Conservation (phyloP, 192 early-diverging fungal genomes). For the Jimgerdemannia lactiflua region DNA sequence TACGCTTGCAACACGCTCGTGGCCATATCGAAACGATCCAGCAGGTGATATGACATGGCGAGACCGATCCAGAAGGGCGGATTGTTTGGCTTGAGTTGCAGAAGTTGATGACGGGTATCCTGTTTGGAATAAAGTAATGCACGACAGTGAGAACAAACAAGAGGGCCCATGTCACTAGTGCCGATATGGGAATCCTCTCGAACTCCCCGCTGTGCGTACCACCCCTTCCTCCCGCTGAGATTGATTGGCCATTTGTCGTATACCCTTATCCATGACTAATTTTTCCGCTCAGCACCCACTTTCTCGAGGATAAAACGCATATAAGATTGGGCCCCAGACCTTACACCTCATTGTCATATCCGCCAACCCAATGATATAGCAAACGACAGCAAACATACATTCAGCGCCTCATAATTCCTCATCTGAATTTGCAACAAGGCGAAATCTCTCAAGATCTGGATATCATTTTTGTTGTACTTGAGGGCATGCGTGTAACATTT, state of each 20-base stretch:
- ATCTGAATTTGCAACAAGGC: slow-evolving; percentile 83
- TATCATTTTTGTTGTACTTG: slow-evolving; percentile 74
- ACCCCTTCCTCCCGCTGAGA: no score
- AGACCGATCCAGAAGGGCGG: slow-evolving; percentile 84
- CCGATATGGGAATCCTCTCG: no score
- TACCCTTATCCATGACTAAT: no score
- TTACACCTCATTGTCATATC: no score
- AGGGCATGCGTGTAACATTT: slow-evolving; percentile 91
- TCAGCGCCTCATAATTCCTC: slow-evolving; percentile 82
- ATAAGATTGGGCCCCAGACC: no score
- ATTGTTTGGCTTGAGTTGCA: slow-evolving; percentile 65
- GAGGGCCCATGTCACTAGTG: not conserved
- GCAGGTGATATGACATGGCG: slow-evolving; percentile 81
- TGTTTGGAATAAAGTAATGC: slow-evolving; percentile 11
- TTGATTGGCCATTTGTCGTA: no score
- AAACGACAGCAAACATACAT: no score
- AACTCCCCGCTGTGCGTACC: no score
- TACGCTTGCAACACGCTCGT: slow-evolving; percentile 66
- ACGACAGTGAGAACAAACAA: slow-evolving; percentile 4
- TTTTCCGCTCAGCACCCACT: no score
- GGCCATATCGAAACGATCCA: slow-evolving; percentile 72
- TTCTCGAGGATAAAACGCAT: no score
- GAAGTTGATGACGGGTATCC: slow-evolving; percentile 67
- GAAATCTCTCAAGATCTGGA: slow-evolving; percentile 90
- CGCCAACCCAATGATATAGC: no score